These are phyloP conservation scores for Rhodomyrtus psidioides DNA, from an alignment of 441 rosid genomes.

Conservation along the genomic window DNA sequence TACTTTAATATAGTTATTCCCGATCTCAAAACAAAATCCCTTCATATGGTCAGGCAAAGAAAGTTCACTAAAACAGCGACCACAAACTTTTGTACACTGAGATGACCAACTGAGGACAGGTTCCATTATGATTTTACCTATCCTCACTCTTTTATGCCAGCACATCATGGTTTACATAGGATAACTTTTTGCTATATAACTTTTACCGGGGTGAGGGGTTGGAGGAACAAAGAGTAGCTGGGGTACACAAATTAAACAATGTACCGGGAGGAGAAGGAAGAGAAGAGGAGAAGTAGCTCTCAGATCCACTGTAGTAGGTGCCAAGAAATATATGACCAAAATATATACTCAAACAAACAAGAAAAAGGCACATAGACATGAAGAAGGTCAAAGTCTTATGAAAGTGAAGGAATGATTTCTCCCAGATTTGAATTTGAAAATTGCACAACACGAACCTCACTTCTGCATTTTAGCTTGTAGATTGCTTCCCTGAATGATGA, in stretches of 20 bases:
- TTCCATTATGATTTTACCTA: neutral
- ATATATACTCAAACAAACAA: neutral
- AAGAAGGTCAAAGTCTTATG: neutral
- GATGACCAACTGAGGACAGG: neutral
- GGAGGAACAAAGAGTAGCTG: neutral
- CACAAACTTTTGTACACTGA: neutral
- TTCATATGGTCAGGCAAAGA: neutral
- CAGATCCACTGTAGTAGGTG: neutral
- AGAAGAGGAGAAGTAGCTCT: neutral
- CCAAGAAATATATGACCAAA: neutral
- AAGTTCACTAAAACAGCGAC: neutral
- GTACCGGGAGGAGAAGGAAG: neutral
- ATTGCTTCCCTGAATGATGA: slow-evolving; percentile 98
- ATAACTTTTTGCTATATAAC: neutral
- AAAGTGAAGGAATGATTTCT: neutral
- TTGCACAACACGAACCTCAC: slow-evolving; percentile 52
- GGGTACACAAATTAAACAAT: neutral
- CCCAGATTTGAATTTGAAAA: neutral
- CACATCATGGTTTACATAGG: neutral
- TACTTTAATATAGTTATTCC: neutral
- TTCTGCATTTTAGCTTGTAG: slow-evolving; percentile 95
- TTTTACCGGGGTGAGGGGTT: neutral
- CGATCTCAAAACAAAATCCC: neutral
- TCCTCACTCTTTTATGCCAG: neutral
- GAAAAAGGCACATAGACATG: neutral